A percentile compares a stretch with the other conserved stretches of the same genome.
These are phyloP conservation scores for Fusarium azukiicola DNA, from an alignment of 2,329 filamentous ascomycete species.

Conservation along the genomic window DNA sequence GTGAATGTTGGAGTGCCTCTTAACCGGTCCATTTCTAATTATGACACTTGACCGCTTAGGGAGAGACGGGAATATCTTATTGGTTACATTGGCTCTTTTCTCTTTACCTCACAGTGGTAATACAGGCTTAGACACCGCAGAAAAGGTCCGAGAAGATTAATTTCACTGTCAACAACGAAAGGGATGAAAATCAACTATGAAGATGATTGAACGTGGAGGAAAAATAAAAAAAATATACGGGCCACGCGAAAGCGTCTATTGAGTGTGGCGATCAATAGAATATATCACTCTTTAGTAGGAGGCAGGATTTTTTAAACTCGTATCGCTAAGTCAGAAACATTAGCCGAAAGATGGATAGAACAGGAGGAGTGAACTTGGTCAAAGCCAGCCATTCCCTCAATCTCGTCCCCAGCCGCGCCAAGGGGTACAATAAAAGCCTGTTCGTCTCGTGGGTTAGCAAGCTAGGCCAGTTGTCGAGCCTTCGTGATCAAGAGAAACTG, in stretches of 20 bases:
- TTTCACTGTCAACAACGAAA: not conserved
- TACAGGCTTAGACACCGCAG: not conserved
- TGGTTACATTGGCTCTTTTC: not conserved
- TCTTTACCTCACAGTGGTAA: not conserved
- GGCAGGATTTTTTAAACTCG: not conserved
- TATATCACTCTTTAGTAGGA: not conserved
- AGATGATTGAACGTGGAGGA: not conserved
- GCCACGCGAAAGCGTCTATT: not conserved
- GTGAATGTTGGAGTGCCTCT: not conserved
- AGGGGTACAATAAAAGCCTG: not conserved
- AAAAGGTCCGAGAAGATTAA: not conserved
- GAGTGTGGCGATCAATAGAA: not conserved
- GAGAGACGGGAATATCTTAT: not conserved
- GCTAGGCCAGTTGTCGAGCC: not conserved
- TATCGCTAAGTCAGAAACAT: not conserved
- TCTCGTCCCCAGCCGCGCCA: not conserved
- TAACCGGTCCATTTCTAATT: not conserved
- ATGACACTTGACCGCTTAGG: not conserved
- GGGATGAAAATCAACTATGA: not conserved
- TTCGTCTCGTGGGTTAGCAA: conserved; percentile 1
- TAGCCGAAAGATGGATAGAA: not conserved
- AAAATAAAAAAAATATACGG: not conserved
- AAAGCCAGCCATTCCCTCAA: not conserved
- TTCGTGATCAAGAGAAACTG: not conserved
- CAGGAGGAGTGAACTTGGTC: not conserved